Evolutionary conservation across 768 basidiomycete genomes (phyloP).

Genomic region (Cystobasidium ongulense): DNA sequence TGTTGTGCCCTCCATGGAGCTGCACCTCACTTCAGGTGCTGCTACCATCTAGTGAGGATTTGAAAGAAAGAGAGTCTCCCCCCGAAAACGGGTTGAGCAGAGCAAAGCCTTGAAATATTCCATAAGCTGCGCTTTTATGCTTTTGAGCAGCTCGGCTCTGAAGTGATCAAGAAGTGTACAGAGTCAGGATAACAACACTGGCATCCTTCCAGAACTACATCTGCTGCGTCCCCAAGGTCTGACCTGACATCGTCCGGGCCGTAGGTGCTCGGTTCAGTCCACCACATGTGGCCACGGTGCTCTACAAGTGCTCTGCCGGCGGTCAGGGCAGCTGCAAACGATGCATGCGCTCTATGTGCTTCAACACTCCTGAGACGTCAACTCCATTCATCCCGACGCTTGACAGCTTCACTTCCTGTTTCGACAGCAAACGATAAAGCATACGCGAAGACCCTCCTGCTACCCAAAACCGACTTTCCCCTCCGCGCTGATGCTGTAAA

Average conservation of each 20-base stretch:
- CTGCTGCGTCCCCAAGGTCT: no score
- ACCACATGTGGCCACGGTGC: neutral
- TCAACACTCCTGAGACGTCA: neutral
- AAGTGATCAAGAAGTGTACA: neutral
- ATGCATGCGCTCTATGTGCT: neutral
- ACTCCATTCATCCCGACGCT: neutral
- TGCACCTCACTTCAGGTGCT: slow-evolving; percentile 16
- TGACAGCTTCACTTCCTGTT: neutral
- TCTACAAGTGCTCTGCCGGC: neutral
- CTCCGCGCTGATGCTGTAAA: slow-evolving; percentile 61
- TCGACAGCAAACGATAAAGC: slow-evolving; percentile 41
- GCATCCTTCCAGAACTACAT: no score
- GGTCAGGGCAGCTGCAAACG: neutral
- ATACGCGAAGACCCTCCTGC: slow-evolving; percentile 59
- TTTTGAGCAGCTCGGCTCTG: neutral
- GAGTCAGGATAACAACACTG: no score
- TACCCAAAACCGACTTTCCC: slow-evolving; percentile 75
- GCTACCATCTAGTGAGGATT: slow-evolving; percentile 7
- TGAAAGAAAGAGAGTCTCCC: neutral
- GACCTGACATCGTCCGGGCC: no score
- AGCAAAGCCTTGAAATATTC: neutral
- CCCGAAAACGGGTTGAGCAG: neutral
- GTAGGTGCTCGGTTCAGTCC: no score
- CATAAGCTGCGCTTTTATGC: neutral
- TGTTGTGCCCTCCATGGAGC: slow-evolving; percentile 47